phyloP scores from a whole-genome alignment of 305 asterid genomes.

The Ajuga reptans region DNA sequence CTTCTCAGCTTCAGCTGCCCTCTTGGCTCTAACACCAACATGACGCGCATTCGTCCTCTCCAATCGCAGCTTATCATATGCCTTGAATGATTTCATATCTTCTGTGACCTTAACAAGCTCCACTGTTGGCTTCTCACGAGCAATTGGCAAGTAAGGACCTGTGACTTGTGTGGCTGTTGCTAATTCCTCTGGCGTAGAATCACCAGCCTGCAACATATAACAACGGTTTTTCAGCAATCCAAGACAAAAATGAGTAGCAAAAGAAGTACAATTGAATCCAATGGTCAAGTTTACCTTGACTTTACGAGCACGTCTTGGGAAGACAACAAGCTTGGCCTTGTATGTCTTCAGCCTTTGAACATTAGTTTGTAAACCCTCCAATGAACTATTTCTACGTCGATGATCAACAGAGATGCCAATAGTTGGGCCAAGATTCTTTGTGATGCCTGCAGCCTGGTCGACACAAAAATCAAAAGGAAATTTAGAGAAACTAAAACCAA shows the following conservation, averaged over 20 bases:
- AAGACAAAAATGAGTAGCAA: too few relatives aligned
- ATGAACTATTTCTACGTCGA: slow-evolving; percentile 50
- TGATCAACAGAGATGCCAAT: slow-evolving; percentile 69
- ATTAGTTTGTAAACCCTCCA: slow-evolving; percentile 62
- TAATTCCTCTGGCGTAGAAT: slow-evolving; percentile 66
- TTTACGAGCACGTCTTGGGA: slow-evolving; percentile 56
- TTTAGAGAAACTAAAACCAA: background rate
- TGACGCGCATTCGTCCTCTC: slow-evolving; percentile 64
- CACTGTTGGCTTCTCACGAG: slow-evolving; percentile 45
- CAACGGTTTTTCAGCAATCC: background rate
- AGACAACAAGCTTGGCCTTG: slow-evolving; percentile 70
- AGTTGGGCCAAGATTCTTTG: slow-evolving; percentile 62
- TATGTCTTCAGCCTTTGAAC: slow-evolving; percentile 62
- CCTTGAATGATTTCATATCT: slow-evolving; percentile 65
- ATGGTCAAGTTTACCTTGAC: slow-evolving; percentile 35
- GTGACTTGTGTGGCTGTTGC: slow-evolving; percentile 67
- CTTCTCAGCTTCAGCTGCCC: slow-evolving; percentile 80
- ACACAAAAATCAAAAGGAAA: background rate
- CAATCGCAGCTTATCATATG: slow-evolving; percentile 60
- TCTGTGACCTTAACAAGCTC: slow-evolving; percentile 68
- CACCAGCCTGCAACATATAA: slow-evolving; percentile 44
- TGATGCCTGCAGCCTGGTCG: slow-evolving; percentile 57
- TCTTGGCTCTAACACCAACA: slow-evolving; percentile 56
- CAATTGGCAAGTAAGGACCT: slow-evolving; percentile 58
- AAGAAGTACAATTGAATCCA: background rate